Evolutionary conservation across 2,329 filamentous ascomycete genomes (phyloP).

Genomic region (Pseudovirgaria hyperparasitica): DNA sequence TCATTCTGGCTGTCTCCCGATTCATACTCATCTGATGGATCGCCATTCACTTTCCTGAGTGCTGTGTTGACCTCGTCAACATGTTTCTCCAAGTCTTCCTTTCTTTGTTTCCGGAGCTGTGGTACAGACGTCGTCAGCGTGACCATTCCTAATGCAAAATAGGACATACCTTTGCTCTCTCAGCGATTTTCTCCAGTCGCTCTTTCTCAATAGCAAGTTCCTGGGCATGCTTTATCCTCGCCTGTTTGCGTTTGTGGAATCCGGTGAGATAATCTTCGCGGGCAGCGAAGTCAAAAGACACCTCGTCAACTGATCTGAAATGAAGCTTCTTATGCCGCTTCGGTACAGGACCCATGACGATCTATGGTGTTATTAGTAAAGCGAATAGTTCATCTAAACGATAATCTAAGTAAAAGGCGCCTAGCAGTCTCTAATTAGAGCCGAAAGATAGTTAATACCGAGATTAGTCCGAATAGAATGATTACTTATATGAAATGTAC

Average conservation of each 20-base stretch:
- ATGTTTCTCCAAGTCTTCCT: constrained; percentile 69
- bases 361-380: neutral
- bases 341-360: constrained; percentile 11
- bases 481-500: too few species aligned
- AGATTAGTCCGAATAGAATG: too few species aligned
- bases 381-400: too few species aligned
- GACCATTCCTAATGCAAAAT: constrained; percentile 1
- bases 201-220: constrained; percentile 67
- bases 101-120: constrained; percentile 73
- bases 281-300: constrained; percentile 69
- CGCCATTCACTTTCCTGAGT: constrained; percentile 46
- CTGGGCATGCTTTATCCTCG: constrained; percentile 72
- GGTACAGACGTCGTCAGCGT: neutral
- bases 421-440: too few species aligned
- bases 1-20: constrained; percentile 26
- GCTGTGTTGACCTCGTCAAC: constrained; percentile 63
- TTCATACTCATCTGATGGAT: constrained; percentile 21
- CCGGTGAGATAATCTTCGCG: constrained; percentile 84
- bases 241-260: constrained; percentile 90
- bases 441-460: too few species aligned
- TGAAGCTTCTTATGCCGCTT: constrained; percentile 33
- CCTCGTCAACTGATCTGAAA: constrained; percentile 53
- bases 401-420: too few species aligned
- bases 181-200: constrained; percentile 60
- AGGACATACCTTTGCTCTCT: constrained; percentile 58